phyloP scores from a whole-genome alignment of 1,284 basidiomycete species.

The Mycosarcoma maydis region DNA sequence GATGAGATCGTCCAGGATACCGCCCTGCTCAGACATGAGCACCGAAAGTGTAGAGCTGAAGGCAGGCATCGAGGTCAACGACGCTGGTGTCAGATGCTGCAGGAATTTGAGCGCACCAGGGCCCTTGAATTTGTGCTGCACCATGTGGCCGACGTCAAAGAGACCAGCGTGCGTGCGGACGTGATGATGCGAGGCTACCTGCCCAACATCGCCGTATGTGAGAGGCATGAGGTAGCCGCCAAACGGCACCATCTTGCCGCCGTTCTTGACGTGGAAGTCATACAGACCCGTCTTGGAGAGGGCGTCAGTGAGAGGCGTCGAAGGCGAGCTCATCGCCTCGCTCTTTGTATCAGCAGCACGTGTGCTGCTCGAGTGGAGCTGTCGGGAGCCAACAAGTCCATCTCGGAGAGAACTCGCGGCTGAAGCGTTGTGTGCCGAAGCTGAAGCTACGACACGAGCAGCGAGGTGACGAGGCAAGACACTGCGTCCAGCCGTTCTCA shows the following conservation, averaged over 20 bases:
- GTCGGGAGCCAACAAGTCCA: slow-evolving; percentile 7
- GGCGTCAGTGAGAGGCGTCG: slow-evolving; percentile 16
- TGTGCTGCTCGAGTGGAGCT: slow-evolving; percentile 27
- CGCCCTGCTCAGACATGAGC: slow-evolving; percentile 85
- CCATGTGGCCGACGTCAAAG: slow-evolving; percentile 99
- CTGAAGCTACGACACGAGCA: slow-evolving; percentile 20
- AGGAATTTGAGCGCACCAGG: slow-evolving; percentile 75
- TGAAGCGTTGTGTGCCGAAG: slow-evolving; percentile 1
- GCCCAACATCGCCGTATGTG: slow-evolving; percentile 74
- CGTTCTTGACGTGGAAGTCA: slow-evolving; percentile 85
- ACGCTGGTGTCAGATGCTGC: slow-evolving; percentile 74
- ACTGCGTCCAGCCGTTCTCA: slow-evolving; percentile 25
- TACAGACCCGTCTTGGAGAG: slow-evolving; percentile 77
- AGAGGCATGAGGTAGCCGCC: slow-evolving; percentile 96
- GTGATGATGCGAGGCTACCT: slow-evolving; percentile 87
- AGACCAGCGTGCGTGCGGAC: slow-evolving; percentile 84
- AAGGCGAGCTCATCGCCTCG: slow-evolving; percentile 29
- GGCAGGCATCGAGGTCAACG: slow-evolving; percentile 76
- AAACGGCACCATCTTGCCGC: slow-evolving; percentile 95
- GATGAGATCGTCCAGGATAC: slow-evolving; percentile 90
- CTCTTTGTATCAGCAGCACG: slow-evolving; percentile 21
- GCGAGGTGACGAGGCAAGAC: slow-evolving; percentile 21
- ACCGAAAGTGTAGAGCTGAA: slow-evolving; percentile 80
- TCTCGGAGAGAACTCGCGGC: slow-evolving; percentile 4
- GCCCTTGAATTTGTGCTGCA: slow-evolving; percentile 68